phyloP scores from a whole-genome alignment of 1,139 yeast genomes.

The Meyerozyma athensensis region DNA sequence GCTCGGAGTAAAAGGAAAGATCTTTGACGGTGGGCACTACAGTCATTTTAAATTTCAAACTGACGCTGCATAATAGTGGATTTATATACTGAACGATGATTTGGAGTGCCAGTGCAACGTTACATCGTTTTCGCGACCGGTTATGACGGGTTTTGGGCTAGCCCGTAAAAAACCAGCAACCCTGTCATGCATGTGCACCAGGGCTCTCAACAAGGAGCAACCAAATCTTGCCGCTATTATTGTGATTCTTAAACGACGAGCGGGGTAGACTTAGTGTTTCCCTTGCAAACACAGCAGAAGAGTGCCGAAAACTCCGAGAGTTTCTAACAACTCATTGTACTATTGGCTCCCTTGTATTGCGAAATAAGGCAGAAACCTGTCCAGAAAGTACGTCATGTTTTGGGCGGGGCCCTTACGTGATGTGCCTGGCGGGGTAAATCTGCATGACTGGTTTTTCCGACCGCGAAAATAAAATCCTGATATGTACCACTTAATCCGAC shows the following conservation, averaged over 20 bases:
- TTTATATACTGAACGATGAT: constrained; percentile 7
- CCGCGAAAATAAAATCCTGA: background rate
- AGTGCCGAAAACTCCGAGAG: no score
- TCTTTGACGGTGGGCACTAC: constrained; percentile 32
- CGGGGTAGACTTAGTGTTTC: no score
- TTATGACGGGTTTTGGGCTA: background rate
- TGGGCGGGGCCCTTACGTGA: no score
- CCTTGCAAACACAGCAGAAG: no score
- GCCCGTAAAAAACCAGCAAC: no score
- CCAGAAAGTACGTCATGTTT: no score
- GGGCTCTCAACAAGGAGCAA: background rate
- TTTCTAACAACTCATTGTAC: no score
- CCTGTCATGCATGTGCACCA: background rate
- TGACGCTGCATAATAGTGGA: constrained; percentile 1
- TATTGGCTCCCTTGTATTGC: no score
- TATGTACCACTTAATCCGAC: no score
- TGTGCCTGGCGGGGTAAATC: background rate
- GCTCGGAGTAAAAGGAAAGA: constrained; percentile 32
- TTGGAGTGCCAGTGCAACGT: constrained; percentile 8
- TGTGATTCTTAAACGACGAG: no score
- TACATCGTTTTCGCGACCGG: constrained; percentile 5
- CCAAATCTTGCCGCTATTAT: no score
- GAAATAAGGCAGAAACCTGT: no score
- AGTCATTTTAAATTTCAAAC: constrained; percentile 2
- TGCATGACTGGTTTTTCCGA: background rate